phyloP scores from a whole-genome alignment of 805 yeast genomes.

The Lipomyces starkeyi region DNA sequence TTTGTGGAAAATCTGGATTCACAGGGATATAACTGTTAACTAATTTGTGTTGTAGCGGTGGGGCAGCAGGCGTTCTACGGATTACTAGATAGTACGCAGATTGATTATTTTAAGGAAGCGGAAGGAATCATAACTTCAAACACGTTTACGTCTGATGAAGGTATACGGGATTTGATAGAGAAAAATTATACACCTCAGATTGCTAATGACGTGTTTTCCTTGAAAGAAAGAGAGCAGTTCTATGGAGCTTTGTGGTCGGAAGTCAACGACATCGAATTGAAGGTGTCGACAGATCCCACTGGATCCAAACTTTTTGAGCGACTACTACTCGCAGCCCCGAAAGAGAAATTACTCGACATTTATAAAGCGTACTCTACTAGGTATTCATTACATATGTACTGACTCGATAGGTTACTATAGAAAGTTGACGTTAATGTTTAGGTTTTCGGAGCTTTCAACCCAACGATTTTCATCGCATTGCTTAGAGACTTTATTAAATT shows the following conservation, averaged over 20 bases:
- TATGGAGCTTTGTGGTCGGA: slow-evolving; percentile 82
- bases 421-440: background rate
- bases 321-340: slow-evolving; percentile 68
- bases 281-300: slow-evolving; percentile 90
- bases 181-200: background rate
- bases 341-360: slow-evolving; percentile 64
- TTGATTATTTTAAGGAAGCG: slow-evolving; percentile 91
- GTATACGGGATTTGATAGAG: slow-evolving; percentile 11
- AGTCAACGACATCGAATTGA: slow-evolving; percentile 85
- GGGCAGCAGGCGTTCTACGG: slow-evolving; percentile 71
- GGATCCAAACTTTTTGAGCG: slow-evolving; percentile 94
- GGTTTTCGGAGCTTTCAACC: slow-evolving; percentile 70
- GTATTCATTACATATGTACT: background rate
- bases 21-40: slow-evolving; percentile 15
- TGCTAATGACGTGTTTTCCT: background rate
- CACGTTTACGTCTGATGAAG: slow-evolving; percentile 72
- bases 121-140: slow-evolving; percentile 83
- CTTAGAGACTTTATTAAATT: slow-evolving; percentile 74
- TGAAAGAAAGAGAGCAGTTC: slow-evolving; percentile 67
- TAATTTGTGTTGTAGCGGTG: slow-evolving; percentile 14
- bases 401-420: background rate
- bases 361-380: slow-evolving; percentile 75
- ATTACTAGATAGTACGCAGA: slow-evolving; percentile 77
- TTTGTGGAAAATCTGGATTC: slow-evolving; percentile 8
- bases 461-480: slow-evolving; percentile 96